phyloP scores from a whole-genome alignment of 495 filamentous ascomycete genomes.

The Cudoniella acicularis region DNA sequence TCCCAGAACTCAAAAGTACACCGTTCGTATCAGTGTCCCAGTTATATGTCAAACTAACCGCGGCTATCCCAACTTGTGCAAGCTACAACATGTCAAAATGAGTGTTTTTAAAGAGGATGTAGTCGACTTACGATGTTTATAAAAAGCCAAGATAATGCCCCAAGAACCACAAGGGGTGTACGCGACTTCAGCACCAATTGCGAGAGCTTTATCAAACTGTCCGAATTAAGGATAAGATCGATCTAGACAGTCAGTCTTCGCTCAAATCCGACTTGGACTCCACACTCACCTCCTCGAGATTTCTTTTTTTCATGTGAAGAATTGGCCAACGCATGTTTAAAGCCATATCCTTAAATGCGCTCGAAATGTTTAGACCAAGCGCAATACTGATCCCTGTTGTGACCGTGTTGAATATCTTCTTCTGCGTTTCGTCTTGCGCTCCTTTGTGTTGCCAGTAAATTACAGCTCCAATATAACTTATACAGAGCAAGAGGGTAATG shows the following conservation, averaged over 20 bases:
- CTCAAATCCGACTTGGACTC: too few relatives aligned
- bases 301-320: conserved; percentile 15
- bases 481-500: conserved; percentile 19
- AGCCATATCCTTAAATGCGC: conserved; percentile 29
- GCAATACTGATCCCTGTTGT: conserved; percentile 26
- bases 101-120: not conserved
- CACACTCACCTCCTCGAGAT: conserved; percentile 20
- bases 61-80: conserved; percentile 25
- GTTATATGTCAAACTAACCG: conserved; percentile 23
- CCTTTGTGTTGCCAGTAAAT: conserved; percentile 6
- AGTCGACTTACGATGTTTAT: conserved; percentile 17
- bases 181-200: conserved; percentile 12
- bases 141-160: conserved; percentile 17
- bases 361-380: conserved; percentile 28
- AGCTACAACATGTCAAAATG: conserved; percentile 7
- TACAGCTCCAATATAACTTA: conserved; percentile 11
- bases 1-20: not conserved
- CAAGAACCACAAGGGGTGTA: conserved; percentile 11
- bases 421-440: conserved; percentile 12
- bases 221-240: conserved; percentile 19
- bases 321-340: conserved; percentile 29
- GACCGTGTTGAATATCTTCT: conserved; percentile 23
- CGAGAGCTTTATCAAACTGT: conserved; percentile 19
- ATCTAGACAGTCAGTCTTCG: conserved; percentile 6
- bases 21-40: conserved; percentile 8